phyloP scores from a whole-genome alignment of 495 filamentous ascomycete species.

The Rhypophila decipiens region DNA sequence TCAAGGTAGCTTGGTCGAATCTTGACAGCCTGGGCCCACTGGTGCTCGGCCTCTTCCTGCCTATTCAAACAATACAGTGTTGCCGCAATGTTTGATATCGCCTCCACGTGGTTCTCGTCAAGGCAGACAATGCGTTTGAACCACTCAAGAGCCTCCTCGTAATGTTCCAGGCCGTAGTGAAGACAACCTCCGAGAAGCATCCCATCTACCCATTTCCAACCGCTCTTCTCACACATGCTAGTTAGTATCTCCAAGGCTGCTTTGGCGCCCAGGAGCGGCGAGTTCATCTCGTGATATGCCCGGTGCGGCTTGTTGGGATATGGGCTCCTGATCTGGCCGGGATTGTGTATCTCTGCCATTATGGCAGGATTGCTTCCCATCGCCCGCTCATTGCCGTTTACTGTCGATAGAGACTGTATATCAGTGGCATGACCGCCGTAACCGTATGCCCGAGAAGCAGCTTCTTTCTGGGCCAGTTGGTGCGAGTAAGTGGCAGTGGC shows the following conservation, averaged over 20 bases:
- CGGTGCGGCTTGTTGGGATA: slow-evolving; percentile 15
- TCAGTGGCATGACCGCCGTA: slow-evolving; percentile 1
- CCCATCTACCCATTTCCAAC: slow-evolving; percentile 92
- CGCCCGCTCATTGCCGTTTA: slow-evolving; percentile 1
- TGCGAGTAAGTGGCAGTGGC: slow-evolving; percentile 14
- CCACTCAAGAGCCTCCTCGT: slow-evolving; percentile 80
- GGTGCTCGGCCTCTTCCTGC: slow-evolving; percentile 74
- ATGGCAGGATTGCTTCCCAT: slow-evolving; percentile 3
- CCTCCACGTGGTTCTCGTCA: slow-evolving; percentile 85
- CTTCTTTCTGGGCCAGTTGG: slow-evolving; percentile 18
- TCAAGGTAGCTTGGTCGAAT: slow-evolving; percentile 88
- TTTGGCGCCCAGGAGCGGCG: slow-evolving; percentile 47
- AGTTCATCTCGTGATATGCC: slow-evolving; percentile 13
- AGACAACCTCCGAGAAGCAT: slow-evolving; percentile 91
- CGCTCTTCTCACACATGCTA: slow-evolving; percentile 75
- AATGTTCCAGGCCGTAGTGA: slow-evolving; percentile 85
- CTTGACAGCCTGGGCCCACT: slow-evolving; percentile 81
- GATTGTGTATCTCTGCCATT: slow-evolving; percentile 8
- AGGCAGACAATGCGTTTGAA: slow-evolving; percentile 79
- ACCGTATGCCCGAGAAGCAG: slow-evolving; percentile 6
- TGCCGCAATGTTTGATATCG: slow-evolving; percentile 87
- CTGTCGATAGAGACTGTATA: neutral
- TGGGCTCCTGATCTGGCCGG: slow-evolving; percentile 3
- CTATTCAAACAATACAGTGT: slow-evolving; percentile 78
- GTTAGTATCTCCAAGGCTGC: slow-evolving; percentile 74